A percentile compares a stretch with the other conserved stretches of the same genome.
phyloP scores from a whole-genome alignment of 257 asterid species.

The Gentiana straminea region DNA sequence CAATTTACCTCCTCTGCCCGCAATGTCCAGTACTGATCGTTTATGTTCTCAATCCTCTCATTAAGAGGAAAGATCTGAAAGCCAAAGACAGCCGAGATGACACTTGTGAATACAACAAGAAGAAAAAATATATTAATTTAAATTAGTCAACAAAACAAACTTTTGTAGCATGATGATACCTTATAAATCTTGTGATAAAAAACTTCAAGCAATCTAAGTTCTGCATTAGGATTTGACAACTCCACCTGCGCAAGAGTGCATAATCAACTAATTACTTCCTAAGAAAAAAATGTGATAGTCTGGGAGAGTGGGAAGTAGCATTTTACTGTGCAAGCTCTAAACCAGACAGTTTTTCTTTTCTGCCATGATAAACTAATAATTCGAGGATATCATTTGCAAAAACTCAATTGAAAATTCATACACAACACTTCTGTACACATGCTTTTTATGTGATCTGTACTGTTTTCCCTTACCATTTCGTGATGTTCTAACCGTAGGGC shows the following conservation, averaged over 20 bases:
- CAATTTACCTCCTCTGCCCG: slow-evolving; percentile 83
- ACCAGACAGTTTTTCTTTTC: no score
- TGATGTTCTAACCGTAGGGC: no score
- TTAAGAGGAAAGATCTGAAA: slow-evolving; percentile 67
- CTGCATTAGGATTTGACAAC: slow-evolving; percentile 38
- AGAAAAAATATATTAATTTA: not conserved
- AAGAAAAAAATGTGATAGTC: no score
- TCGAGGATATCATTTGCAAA: no score
- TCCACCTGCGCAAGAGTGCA: slow-evolving; percentile 29
- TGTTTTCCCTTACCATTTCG: no score
- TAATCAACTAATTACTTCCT: not conserved
- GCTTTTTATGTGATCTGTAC: no score
- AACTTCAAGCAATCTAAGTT: slow-evolving; percentile 41
- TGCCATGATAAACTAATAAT: no score
- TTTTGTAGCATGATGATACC: slow-evolving; percentile 14
- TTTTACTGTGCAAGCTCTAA: no score
- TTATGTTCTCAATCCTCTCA: slow-evolving; percentile 86
- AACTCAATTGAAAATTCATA: no score
- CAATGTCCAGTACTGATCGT: slow-evolving; percentile 94
- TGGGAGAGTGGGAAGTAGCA: no score
- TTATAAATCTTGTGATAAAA: slow-evolving; percentile 45
- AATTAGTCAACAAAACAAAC: not conserved
- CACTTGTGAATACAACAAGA: not conserved
- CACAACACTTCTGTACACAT: no score
- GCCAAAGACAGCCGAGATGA: slow-evolving; percentile 1